A percentile compares a stretch with the other conserved stretches of the same genome.
Conservation (phyloP, 768 basidiomycete species). For the Hemileccinum impolitum region DNA sequence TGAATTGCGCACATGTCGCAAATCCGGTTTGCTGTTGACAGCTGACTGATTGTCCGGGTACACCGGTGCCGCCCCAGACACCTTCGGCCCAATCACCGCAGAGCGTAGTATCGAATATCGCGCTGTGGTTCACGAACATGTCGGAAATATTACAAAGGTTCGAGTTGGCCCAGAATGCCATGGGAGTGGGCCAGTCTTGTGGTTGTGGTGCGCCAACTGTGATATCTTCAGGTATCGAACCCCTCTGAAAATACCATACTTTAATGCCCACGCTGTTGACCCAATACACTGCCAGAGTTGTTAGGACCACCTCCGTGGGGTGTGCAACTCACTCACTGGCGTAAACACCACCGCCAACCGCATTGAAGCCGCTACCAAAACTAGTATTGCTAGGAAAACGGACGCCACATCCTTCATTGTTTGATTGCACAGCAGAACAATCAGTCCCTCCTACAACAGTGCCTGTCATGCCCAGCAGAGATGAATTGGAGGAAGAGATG, state of each 20-base stretch:
- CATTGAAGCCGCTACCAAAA: conserved; percentile 86
- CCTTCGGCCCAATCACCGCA: conserved; percentile 90
- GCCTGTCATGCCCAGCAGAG: conserved; percentile 55
- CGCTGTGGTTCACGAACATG: conserved; percentile 74
- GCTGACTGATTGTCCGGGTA: conserved; percentile 82
- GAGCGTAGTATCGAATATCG: conserved; percentile 84
- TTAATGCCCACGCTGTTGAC: conserved; percentile 69
- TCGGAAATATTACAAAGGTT: conserved; percentile 68
- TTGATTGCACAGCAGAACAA: conserved; percentile 66
- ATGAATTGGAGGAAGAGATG: conserved; percentile 47
- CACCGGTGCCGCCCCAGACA: conserved; percentile 70
- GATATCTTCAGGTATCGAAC: conserved; percentile 75
- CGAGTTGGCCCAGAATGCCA: conserved; percentile 74
- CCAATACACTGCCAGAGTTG: conserved; percentile 14
- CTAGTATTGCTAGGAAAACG: conserved; percentile 56
- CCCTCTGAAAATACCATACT: conserved; percentile 79
- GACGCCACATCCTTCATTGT: conserved; percentile 81
- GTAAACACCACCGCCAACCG: conserved; percentile 83
- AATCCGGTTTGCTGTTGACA: conserved; percentile 83
- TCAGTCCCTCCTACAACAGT: conserved; percentile 65
- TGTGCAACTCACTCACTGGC: conserved; percentile 57
- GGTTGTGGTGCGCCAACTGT: conserved; percentile 70
- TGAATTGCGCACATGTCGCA: conserved; percentile 75
- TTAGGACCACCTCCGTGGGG: background rate
- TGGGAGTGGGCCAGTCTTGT: conserved; percentile 68